Evolutionary conservation across 306 rosid genomes (phyloP), one percentile per base, ranked within the genome.

Genomic region (Cyclanthera cordifolia): DNA sequence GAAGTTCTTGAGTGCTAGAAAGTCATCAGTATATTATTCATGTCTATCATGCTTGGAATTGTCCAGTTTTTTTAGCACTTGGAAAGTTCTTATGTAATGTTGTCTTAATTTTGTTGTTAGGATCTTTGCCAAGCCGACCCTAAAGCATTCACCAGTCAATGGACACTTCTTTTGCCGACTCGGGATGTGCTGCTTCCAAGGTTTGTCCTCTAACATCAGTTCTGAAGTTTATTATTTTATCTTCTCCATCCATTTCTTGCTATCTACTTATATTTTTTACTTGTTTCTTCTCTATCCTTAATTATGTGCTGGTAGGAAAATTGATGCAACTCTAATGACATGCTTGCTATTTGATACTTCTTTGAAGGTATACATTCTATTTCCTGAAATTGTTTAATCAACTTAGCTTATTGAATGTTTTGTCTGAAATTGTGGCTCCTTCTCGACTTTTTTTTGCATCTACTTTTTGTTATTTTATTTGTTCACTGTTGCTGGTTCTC

Each of bases 91-190:
- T 65, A 69, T 69, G 43, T 8, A 37, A 37, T 37, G 61, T 72
- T 43, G 57, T 48, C 23, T 12, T 70, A 27, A 76, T 30, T 59
- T 70, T 76, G 79, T 73, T 68, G 70, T 70, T 79, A 92, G 98
- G 99, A 90, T 79, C 95, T 93, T 75, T 90, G 94, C 81, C 95
- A 83, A 80, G 93, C 85, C 39, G 99, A 93, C 82, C 85, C 87
- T 59, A 90, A 85, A 81, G 81, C 88, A 71, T 86, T 89, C 77
- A 89, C 91, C 48, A 73, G 82, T 69, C 99, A 90, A 73, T 93
- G 99, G 95, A 80, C 87, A 68, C 70, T 89, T 79, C 91, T 93
- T 74, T 81, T 93, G 78, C 99, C 99, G 52, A 83, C 91, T 56
- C 76, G 83, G 74, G 95, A 93, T 78, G 96, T 81, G 53, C 82